These are phyloP conservation scores for Rhizopogon vesiculosus DNA, from an alignment of 768 basidiomycete species.

Conservation along the genomic window DNA sequence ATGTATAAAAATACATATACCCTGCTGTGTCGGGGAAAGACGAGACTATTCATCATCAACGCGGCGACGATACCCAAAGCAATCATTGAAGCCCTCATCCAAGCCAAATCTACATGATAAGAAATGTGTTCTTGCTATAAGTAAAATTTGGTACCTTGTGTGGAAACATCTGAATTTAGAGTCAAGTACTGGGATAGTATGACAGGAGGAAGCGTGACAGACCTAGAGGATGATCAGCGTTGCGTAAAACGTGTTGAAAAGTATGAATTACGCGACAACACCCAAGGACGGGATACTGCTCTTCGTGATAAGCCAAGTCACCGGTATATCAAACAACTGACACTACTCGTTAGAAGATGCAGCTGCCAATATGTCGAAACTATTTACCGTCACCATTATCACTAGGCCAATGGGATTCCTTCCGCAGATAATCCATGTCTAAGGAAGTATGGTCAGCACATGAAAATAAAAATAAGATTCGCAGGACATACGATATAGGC, in stretches of 20 bases:
- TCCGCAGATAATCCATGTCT: slow-evolving; percentile 36
- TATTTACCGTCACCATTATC: slow-evolving; percentile 32
- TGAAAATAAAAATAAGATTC: background rate
- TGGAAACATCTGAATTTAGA: slow-evolving; percentile 20
- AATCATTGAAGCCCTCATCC: slow-evolving; percentile 37
- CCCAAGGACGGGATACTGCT: slow-evolving; percentile 36
- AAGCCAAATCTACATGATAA: slow-evolving; percentile 30
- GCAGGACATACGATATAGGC: slow-evolving; percentile 24
- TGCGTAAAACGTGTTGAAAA: background rate
- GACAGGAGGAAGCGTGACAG: slow-evolving; percentile 40
- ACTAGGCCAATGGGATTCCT: slow-evolving; percentile 40
- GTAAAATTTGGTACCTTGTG: slow-evolving; percentile 18
- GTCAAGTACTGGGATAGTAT: slow-evolving; percentile 27
- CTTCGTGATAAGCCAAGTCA: slow-evolving; percentile 39
- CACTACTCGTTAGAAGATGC: background rate
- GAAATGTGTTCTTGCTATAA: background rate
- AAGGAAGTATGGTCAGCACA: background rate
- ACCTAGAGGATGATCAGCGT: slow-evolving; percentile 18
- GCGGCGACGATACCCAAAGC: slow-evolving; percentile 41
- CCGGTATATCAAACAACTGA: slow-evolving; percentile 39
- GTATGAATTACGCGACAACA: slow-evolving; percentile 34
- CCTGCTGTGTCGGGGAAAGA: slow-evolving; percentile 44
- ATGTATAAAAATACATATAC: slow-evolving; percentile 18
- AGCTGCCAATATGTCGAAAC: background rate
- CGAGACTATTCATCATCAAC: slow-evolving; percentile 36